A percentile compares a stretch with the other conserved stretches of the same genome.
Evolutionary conservation across 192 early-diverging fungal species (phyloP).

Genomic region (Backusella tarrabulga): DNA sequence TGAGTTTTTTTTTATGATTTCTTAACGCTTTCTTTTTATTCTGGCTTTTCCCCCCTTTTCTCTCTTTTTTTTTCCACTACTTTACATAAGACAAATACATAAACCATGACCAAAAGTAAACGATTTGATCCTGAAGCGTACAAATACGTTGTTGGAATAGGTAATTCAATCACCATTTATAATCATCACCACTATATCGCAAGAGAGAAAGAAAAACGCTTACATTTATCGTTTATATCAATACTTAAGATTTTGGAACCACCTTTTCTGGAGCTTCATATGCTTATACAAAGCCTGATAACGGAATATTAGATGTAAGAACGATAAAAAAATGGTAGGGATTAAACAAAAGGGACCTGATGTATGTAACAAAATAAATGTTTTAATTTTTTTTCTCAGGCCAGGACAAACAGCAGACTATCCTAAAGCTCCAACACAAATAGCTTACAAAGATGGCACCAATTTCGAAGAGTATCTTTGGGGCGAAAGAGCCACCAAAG

Average conservation of each 20-base stretch:
- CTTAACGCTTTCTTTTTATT: neutral
- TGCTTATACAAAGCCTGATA: conserved; percentile 32
- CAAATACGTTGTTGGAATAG: conserved; percentile 34
- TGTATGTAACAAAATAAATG: neutral
- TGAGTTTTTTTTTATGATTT: neutral
- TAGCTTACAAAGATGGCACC: conserved; percentile 36
- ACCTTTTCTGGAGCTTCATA: conserved; percentile 48
- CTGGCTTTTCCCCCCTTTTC: neutral
- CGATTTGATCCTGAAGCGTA: conserved; percentile 21
- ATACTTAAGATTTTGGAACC: conserved; percentile 30
- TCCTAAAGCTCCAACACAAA: conserved; percentile 38
- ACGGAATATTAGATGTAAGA: conserved; percentile 35
- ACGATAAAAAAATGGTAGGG: conserved; percentile 39
- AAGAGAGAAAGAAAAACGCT: neutral
- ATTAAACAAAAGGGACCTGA: neutral
- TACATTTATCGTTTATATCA: neutral
- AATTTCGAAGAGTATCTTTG: conserved; percentile 35
- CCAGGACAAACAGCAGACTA: neutral
- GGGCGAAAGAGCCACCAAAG: conserved; percentile 40
- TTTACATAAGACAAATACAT: neutral
- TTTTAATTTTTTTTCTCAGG: neutral
- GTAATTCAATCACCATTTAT: neutral
- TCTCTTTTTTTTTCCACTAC: neutral
- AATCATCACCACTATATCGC: neutral
- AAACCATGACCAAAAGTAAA: neutral